Percentiles rank a stretch among this genome's conserved stretches.
These are phyloP conservation scores for Whalleya microplaca DNA, from an alignment of 2,329 filamentous ascomycete species.

Conservation along the genomic window DNA sequence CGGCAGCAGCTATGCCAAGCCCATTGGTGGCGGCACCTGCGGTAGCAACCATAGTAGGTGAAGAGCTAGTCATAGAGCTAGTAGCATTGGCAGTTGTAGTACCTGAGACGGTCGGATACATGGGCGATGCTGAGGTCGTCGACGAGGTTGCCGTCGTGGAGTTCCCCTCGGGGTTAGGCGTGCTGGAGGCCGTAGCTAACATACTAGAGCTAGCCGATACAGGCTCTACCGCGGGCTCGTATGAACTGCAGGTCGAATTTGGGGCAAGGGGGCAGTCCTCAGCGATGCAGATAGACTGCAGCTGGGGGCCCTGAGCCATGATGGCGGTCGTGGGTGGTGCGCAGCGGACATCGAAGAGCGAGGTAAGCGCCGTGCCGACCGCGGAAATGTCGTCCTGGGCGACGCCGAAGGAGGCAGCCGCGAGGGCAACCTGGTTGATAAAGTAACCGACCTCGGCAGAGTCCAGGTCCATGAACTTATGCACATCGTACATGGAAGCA, in stretches of 20 bases:
- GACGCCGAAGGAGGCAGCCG: slow-evolving; percentile 62
- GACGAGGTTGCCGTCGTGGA: background rate
- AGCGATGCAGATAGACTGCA: slow-evolving; percentile 61
- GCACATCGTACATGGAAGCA: slow-evolving; percentile 54
- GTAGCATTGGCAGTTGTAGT: slow-evolving; percentile 9
- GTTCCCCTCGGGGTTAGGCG: background rate
- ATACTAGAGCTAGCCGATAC: slow-evolving; percentile 1
- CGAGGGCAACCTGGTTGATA: slow-evolving; percentile 59
- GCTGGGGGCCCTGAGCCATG: slow-evolving; percentile 47
- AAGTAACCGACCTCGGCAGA: slow-evolving; percentile 59
- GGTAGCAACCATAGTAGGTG: slow-evolving; percentile 19
- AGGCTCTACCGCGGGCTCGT: slow-evolving; percentile 39
- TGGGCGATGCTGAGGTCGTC: slow-evolving; percentile 32
- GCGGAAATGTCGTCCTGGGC: slow-evolving; percentile 52
- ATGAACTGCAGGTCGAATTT: slow-evolving; percentile 51
- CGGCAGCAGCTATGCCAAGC: slow-evolving; percentile 33
- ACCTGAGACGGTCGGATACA: slow-evolving; percentile 21
- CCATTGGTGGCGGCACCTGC: slow-evolving; percentile 32
- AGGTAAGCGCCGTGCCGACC: slow-evolving; percentile 53
- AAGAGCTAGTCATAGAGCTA: slow-evolving; percentile 13
- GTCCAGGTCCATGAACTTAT: slow-evolving; percentile 64
- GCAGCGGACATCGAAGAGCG: slow-evolving; percentile 57
- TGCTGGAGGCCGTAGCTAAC: slow-evolving; percentile 4
- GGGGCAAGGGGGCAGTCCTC: slow-evolving; percentile 51
- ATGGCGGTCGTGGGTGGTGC: slow-evolving; percentile 49